phyloP scores from a whole-genome alignment of 106 monocot species.

The Triglochin maritima region DNA sequence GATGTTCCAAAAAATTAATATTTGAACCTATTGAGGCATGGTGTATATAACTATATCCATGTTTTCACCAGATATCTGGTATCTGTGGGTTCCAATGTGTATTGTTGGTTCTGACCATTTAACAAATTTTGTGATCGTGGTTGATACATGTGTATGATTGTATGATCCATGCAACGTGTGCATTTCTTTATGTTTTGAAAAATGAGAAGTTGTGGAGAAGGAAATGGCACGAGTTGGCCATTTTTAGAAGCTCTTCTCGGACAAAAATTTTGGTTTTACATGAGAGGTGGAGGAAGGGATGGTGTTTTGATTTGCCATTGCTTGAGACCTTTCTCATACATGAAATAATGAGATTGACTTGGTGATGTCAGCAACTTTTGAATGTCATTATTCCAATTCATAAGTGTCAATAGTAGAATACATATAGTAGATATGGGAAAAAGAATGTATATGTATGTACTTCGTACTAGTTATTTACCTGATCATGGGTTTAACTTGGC shows the following conservation, averaged over 20 bases:
- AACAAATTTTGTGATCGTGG: neutral
- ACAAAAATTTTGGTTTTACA: neutral
- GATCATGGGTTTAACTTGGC: too few species aligned
- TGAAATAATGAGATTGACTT: neutral
- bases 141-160: neutral
- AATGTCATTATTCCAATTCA: too few species aligned
- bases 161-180: neutral
- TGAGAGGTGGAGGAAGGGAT: slow-evolving; percentile 3
- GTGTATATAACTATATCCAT: neutral
- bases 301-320: neutral
- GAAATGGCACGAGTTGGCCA: slow-evolving; percentile 5
- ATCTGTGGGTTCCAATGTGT: neutral
- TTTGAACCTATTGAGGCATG: too few species aligned
- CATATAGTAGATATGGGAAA: too few species aligned
- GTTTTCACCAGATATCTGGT: neutral
- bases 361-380: neutral
- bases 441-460: too few species aligned
- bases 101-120: neutral
- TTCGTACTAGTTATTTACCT: too few species aligned
- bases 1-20: too few species aligned
- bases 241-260: slow-evolving; percentile 12
- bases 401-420: too few species aligned
- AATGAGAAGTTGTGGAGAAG: slow-evolving; percentile 11
- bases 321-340: slow-evolving; percentile 2
- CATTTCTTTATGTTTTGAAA: neutral